These are phyloP conservation scores for Neonectria punicea DNA, from an alignment of 2,329 filamentous ascomycete genomes.

Conservation along the genomic window DNA sequence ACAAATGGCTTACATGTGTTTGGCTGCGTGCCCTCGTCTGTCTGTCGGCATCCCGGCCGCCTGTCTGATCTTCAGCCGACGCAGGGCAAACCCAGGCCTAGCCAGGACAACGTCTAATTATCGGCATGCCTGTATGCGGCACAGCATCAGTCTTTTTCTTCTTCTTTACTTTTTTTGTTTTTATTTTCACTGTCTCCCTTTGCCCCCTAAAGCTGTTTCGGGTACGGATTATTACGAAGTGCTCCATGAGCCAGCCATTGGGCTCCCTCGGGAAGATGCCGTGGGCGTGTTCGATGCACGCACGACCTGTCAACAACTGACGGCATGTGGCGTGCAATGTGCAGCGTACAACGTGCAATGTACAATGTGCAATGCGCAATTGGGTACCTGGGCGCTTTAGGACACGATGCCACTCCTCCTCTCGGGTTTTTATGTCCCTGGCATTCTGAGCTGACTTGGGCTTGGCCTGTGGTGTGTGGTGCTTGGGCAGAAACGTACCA, in stretches of 20 bases:
- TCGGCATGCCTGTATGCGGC: conserved; percentile 21
- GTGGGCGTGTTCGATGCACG: not conserved
- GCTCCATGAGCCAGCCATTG: conserved; percentile 4
- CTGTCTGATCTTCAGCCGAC: conserved; percentile 29
- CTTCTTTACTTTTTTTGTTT: not conserved
- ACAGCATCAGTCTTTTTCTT: conserved; percentile 15
- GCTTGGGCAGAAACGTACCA: conserved; percentile 35
- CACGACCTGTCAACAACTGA: conserved; percentile 6
- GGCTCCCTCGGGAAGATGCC: conserved; percentile 1
- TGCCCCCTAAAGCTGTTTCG: conserved; percentile 15
- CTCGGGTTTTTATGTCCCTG: conserved; percentile 7
- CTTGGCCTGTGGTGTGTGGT: conserved; percentile 20
- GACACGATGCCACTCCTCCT: not conserved
- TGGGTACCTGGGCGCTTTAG: not conserved
- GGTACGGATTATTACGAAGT: not conserved
- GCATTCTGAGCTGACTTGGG: conserved; percentile 22
- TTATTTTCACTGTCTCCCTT: not conserved
- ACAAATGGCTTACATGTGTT: conserved; percentile 33
- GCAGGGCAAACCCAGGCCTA: conserved; percentile 21
- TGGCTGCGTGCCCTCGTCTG: conserved; percentile 24
- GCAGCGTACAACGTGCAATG: not conserved
- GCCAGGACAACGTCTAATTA: conserved; percentile 19
- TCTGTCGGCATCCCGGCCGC: conserved; percentile 21
- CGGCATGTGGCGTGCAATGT: conserved; percentile 7
- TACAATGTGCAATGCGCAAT: conserved; percentile 1